Conservation (phyloP, 169 alveolate genomes). For the Cryptosporidium parvum region DNA sequence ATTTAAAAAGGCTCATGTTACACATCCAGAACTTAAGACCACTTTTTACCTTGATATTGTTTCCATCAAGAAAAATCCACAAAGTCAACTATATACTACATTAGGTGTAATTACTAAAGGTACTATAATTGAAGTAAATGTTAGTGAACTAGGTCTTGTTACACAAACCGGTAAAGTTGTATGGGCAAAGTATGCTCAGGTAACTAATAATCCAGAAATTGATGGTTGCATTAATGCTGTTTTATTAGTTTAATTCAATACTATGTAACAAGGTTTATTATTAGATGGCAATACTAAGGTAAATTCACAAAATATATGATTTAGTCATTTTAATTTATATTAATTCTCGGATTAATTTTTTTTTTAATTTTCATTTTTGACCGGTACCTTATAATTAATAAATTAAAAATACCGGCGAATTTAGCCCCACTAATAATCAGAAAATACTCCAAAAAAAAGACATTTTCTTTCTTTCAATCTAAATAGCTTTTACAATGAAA, state of each 20-base stretch:
- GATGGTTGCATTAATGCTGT: conserved; percentile 99
- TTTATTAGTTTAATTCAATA: conserved; percentile 90
- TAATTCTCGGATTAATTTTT: not conserved
- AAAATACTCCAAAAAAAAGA: not conserved
- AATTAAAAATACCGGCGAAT: not conserved
- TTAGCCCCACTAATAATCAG: not conserved
- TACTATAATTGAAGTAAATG: conserved; percentile 97
- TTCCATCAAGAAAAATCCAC: conserved; percentile 98
- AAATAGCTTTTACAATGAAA: not conserved
- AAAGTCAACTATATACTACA: conserved; percentile 94
- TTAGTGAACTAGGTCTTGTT: conserved; percentile 98
- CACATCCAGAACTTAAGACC: conserved; percentile 98
- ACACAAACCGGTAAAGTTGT: conserved; percentile 99
- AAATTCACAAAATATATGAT: not conserved
- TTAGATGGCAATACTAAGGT: not conserved
- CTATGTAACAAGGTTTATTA: not conserved
- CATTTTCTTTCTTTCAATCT: not conserved
- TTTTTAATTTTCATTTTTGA: not conserved
- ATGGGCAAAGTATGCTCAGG: conserved; percentile 99
- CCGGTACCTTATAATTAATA: not conserved
- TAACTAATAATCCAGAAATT: conserved; percentile 98
- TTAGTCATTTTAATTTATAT: not conserved
- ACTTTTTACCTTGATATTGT: conserved; percentile 95
- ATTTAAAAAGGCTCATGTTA: conserved; percentile 98
- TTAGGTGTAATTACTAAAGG: conserved; percentile 99